Evolutionary conservation across 345 rosid species (phyloP).

Genomic region (Brassica cretica): DNA sequence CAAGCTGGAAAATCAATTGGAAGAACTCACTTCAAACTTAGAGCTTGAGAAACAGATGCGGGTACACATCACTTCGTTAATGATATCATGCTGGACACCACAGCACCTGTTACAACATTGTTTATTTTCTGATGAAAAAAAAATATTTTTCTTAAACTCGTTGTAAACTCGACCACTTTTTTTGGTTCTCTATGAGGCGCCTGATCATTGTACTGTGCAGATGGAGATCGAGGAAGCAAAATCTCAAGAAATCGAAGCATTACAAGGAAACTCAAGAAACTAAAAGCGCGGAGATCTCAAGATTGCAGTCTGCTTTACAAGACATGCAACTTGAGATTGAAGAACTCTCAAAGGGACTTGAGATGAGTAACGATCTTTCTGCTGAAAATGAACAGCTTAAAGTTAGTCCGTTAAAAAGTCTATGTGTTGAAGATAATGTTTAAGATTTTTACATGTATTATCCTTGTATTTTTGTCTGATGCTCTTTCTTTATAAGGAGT

Average conservation of each 20-base stretch:
- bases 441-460: slow-evolving; percentile 5
- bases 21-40: slow-evolving; percentile 38
- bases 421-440: slow-evolving; percentile 1
- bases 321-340: slow-evolving; percentile 59
- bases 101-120: not conserved
- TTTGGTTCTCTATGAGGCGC: slow-evolving; percentile 31
- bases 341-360: slow-evolving; percentile 62
- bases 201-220: slow-evolving; percentile 48
- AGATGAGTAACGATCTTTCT: slow-evolving; percentile 56
- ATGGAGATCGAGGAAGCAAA: slow-evolving; percentile 61
- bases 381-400: slow-evolving; percentile 86
- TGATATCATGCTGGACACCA: not conserved
- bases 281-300: slow-evolving; percentile 52
- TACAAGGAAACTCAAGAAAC: slow-evolving; percentile 60
- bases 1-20: slow-evolving; percentile 42
- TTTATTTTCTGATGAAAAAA: slow-evolving; percentile 2
- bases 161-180: slow-evolving; percentile 1
- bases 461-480: slow-evolving; percentile 3
- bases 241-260: slow-evolving; percentile 45
- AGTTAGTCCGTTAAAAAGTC: slow-evolving; percentile 45
- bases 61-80: slow-evolving; percentile 31
- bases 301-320: slow-evolving; percentile 48
- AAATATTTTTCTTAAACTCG: not conserved
- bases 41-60: slow-evolving; percentile 50
- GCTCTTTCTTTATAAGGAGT: slow-evolving; percentile 42